Base-by-base conservation (phyloP, 2,329 filamentous ascomycete species). In the Fusarium pininemorale region DNA sequence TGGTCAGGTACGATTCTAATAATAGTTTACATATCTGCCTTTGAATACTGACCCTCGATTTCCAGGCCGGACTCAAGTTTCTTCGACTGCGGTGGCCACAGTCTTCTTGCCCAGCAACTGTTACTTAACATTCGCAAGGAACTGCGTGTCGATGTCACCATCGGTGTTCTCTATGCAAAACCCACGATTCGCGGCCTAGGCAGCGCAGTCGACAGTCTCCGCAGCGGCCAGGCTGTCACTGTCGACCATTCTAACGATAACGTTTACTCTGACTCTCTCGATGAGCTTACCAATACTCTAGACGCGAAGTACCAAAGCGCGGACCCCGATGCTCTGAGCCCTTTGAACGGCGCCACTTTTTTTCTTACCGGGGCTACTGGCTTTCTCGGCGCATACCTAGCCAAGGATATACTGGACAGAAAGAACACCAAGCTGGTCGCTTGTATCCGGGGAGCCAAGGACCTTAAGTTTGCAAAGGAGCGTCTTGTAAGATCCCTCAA, bases 371-470 rank as follows among this genome's bases (percentile, higher is more conserved):
- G 96, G 48, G 94, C 94, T 8, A 98, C 79, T 4, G 80, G 80
- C 28, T 98, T 98, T 85, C 83, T 98, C 26, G 95, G 95, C 35
- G 89, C 93, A 1, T 97, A 95, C 79, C 85, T 98, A 16, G 85
- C 97, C 38, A 89, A 89, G 63, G 94, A 97, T 63, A 83, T 98
- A 3, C 86, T 98, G 3, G 66, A n/a, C 44, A 71, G 53, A 22
- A 39, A 48, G 41, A 58, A 58, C 39, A 63, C 70, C 2, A 61
- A 74, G 42, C 87, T 97, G 15, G 90, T 97, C 65, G 91, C 92
- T 2, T 91, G 95, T 65, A 92, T 97, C 8, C 92, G 95, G 59
- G 70, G 79, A 58, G 90, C 90, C 44, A 91, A 92, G 80, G 89
- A 90, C 66, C 78, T 58, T 16, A 20, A 26, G 28, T 47, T 48